Conservation (phyloP, 2,329 filamentous ascomycete species). For the Arachnomyces sp. region DNA sequence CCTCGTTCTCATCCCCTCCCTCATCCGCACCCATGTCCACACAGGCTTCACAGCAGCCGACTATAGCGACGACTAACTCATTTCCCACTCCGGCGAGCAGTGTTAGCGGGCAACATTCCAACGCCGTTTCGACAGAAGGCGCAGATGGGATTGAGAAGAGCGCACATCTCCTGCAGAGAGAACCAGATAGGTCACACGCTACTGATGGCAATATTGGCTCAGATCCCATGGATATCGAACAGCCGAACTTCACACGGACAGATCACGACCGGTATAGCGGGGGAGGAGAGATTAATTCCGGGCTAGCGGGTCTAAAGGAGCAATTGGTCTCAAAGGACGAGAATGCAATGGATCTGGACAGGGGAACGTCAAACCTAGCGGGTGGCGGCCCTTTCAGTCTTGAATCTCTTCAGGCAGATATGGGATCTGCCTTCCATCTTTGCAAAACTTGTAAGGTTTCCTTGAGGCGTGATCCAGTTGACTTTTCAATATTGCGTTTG, state of each 20-base stretch:
- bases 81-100: slow-evolving; percentile 41
- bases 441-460: slow-evolving; percentile 44
- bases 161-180: slow-evolving; percentile 12
- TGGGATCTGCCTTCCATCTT: slow-evolving; percentile 40
- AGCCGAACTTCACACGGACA: slow-evolving; percentile 19
- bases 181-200: slow-evolving; percentile 12
- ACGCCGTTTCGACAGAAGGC: slow-evolving; percentile 26
- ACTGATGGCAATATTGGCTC: slow-evolving; percentile 4
- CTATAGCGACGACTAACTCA: slow-evolving; percentile 32
- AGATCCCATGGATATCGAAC: slow-evolving; percentile 14
- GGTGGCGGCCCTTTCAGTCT: slow-evolving; percentile 25
- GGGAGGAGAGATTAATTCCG: slow-evolving; percentile 13
- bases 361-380: slow-evolving; percentile 14
- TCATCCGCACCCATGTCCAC: slow-evolving; percentile 36
- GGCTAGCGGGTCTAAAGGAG: slow-evolving; percentile 17
- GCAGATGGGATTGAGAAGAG: slow-evolving; percentile 27
- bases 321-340: slow-evolving; percentile 17
- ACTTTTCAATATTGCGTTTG: slow-evolving; percentile 18
- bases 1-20: slow-evolving; percentile 32
- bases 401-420: slow-evolving; percentile 38
- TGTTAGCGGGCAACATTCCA: slow-evolving; percentile 28
- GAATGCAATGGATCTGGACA: slow-evolving; percentile 35
- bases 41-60: slow-evolving; percentile 34
- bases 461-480: slow-evolving; percentile 22
- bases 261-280: slow-evolving; percentile 27